These are phyloP conservation scores for Pestalotiopsis sp. DNA, from an alignment of 2,329 filamentous ascomycete genomes.

Conservation along the genomic window DNA sequence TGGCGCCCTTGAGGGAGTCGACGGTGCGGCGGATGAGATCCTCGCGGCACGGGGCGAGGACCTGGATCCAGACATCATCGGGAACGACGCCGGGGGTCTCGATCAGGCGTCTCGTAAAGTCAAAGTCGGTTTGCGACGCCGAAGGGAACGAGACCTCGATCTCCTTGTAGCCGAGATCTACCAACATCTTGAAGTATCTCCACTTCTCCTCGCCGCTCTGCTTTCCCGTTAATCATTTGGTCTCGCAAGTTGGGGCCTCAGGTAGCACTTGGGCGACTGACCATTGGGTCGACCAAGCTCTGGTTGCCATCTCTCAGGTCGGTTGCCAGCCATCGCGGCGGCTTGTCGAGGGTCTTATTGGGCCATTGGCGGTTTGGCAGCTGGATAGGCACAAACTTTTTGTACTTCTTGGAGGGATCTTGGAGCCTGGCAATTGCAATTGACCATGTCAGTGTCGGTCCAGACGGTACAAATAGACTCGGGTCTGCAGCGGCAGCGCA, in stretches of 20 bases:
- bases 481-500: not conserved
- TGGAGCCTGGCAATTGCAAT: slow-evolving; percentile 58
- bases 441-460: not conserved
- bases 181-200: slow-evolving; percentile 92
- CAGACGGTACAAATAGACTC: not conserved
- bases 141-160: slow-evolving; percentile 97
- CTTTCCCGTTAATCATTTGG: slow-evolving; percentile 1
- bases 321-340: slow-evolving; percentile 88
- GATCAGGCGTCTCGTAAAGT: slow-evolving; percentile 86
- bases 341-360: slow-evolving; percentile 76
- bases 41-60: slow-evolving; percentile 87
- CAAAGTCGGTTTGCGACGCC: slow-evolving; percentile 92
- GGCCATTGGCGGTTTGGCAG: slow-evolving; percentile 82
- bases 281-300: slow-evolving; percentile 90
- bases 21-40: slow-evolving; percentile 90
- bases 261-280: slow-evolving; percentile 41
- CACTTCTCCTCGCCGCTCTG: slow-evolving; percentile 95
- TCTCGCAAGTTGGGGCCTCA: not conserved
- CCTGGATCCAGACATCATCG: slow-evolving; percentile 89
- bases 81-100: slow-evolving; percentile 82
- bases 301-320: slow-evolving; percentile 93
- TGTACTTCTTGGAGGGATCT: slow-evolving; percentile 78
- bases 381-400: slow-evolving; percentile 65
- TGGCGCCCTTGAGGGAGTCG: slow-evolving; percentile 83
- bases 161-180: slow-evolving; percentile 92